A percentile compares a stretch with the other conserved stretches of the same genome.
These are phyloP conservation scores for Peterozyma xylosa DNA, from an alignment of 805 yeast genomes.

Conservation along the genomic window DNA sequence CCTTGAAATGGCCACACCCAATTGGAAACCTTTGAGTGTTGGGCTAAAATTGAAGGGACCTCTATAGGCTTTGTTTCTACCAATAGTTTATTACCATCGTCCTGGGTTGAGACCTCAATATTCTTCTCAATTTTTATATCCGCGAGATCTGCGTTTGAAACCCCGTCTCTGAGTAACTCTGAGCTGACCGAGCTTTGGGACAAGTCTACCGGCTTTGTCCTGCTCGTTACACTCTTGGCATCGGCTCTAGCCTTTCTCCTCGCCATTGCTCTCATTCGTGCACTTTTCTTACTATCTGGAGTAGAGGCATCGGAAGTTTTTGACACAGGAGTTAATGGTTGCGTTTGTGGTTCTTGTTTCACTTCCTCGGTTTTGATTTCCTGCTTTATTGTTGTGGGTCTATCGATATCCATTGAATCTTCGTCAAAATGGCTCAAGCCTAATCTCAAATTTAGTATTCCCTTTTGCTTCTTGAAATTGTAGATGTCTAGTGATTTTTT, in stretches of 20 bases:
- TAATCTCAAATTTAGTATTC: conserved; percentile 19
- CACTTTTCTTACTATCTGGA: conserved; percentile 33
- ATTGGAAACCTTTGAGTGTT: conserved; percentile 64
- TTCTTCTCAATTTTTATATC: conserved; percentile 6
- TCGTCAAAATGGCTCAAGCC: conserved; percentile 12
- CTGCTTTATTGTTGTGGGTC: conserved; percentile 11
- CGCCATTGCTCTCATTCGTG: conserved; percentile 92
- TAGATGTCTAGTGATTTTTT: conserved; percentile 4
- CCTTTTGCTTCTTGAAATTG: conserved; percentile 17
- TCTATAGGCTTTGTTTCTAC: conserved; percentile 70
- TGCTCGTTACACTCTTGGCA: conserved; percentile 43
- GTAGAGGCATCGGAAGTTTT: neutral
- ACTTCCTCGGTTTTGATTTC: conserved; percentile 11
- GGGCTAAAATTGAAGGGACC: conserved; percentile 59
- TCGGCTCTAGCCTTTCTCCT: conserved; percentile 75
- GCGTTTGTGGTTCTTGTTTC: neutral
- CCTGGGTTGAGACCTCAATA: conserved; percentile 61
- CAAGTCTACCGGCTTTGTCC: conserved; percentile 50
- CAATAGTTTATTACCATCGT: conserved; percentile 74
- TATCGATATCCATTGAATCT: conserved; percentile 5
- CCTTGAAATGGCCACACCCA: conserved; percentile 94
- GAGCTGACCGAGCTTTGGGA: conserved; percentile 65
- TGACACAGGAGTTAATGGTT: neutral
- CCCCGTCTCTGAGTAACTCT: conserved; percentile 37
- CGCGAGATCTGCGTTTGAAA: conserved; percentile 15